Base-by-base conservation (phyloP, 495 filamentous ascomycete genomes). In the Aspergillus steynii region DNA sequence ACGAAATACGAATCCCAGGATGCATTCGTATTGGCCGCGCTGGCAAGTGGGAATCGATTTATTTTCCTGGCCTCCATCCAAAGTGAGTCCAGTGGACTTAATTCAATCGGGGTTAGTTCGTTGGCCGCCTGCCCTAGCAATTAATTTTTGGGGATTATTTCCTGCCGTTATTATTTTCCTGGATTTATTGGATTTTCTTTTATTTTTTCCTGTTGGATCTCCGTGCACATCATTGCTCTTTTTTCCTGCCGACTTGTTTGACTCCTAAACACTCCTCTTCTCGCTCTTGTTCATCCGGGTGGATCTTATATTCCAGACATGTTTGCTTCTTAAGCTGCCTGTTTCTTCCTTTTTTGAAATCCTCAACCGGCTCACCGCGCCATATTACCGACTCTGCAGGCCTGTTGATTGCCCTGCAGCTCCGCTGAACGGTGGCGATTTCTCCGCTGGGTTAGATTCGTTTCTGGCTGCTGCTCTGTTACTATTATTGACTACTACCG, bases 241-340 rank as follows among this genome's bases (percentile, higher is more conserved):
- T 50, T 50, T 27, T 27, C 28, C 49, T 50, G 20, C 53, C 29
- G 29, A 34, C 51, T 28, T 48, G 58, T 55, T 60, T 28, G 51
- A 60, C 58, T 60, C 58, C 54, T 32, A 60, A 60, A 60, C 58
- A 50, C 58, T 60, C 42, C 48, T 53, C 27, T 37, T 53, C 31
- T 47, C 31, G 53, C 49, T n/a, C 47, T 20, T 26, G 37, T 48
- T 48, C 47, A 5, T 42, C 26, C 47, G 25, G 32, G 25, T 55
- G 25, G 20, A 46, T 12, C 53, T 45, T 27, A 34, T 47, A 45
- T 47, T 20, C 34, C 31, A 25, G 27, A 46, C 37, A 42, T 42
- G 37, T 42, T 42, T 42, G 37, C 37, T 42, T 42, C 37, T 42
- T 42, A 42, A 52, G 20, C 26, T 29, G 50, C 50, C 25, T 52